Evolutionary conservation across 2,329 filamentous ascomycete genomes (phyloP).

Genomic region (Monosporascus sp.): DNA sequence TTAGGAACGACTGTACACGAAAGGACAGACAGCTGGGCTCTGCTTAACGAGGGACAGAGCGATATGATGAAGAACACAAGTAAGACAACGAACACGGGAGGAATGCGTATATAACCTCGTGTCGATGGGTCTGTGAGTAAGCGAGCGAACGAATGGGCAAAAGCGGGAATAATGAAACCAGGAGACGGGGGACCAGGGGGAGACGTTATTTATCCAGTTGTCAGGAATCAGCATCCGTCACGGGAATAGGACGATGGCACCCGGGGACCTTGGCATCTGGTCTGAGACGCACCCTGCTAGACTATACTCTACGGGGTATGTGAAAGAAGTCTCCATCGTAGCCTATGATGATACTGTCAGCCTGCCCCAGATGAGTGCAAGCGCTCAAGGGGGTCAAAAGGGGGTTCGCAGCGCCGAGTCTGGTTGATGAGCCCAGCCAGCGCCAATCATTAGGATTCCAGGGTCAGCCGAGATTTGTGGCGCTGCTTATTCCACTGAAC

Average conservation of each 20-base stretch:
- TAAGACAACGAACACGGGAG: neutral
- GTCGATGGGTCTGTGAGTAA: neutral
- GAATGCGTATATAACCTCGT: neutral
- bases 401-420: neutral
- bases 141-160: neutral
- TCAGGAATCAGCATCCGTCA: neutral
- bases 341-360: neutral
- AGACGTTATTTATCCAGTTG: neutral
- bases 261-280: neutral
- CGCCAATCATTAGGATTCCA: neutral
- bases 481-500: neutral
- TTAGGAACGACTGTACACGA: neutral
- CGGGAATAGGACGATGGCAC: neutral
- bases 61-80: neutral
- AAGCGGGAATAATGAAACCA: neutral
- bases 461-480: neutral
- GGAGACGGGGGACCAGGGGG: neutral
- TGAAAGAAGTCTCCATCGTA: neutral
- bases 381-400: neutral
- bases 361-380: neutral
- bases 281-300: too few species aligned
- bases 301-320: too few species aligned
- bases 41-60: neutral
- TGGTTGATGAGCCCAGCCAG: too few species aligned
- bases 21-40: neutral